Base-by-base conservation (phyloP, 2,329 filamentous ascomycete genomes). In the Hypoxylon sp. region DNA sequence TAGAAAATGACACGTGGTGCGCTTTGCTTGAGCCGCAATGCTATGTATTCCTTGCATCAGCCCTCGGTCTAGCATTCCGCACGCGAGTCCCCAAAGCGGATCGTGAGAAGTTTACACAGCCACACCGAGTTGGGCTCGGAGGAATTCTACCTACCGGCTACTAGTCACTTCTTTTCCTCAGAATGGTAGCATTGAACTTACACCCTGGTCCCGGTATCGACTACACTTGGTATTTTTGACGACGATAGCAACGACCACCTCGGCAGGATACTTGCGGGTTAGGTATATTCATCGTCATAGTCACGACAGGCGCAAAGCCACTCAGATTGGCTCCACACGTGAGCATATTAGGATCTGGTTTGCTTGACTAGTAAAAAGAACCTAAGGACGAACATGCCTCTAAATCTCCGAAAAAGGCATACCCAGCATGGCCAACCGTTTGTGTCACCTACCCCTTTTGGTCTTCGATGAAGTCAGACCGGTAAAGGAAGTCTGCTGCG, bases 401-500 rank as follows among this genome's bases (percentile, higher is more conserved):
- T 5, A 21, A 29, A 11, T 16, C 12, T 31, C 31, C 37, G 17
- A 34, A 55, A 38, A 25, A 23, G 41, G 31, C 15, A 32, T 47
- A 31, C 26, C 36, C 27, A 46, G 35, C 42, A 41, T 41, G 12
- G 11, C 36, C 32, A 41, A 15, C 36, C 45, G 37, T 34, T 25
- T 49, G 55, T 58, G 44, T 32, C 43, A 55, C 55, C 51, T 58
- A 21, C 55, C 47, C 5, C 40, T 52, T 55, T 44, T 4, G 47
- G 44, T 15, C 30, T 44, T 20, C 29, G 47, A 51, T 21, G 19
- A n/a, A 13, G 27, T 36, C 32, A 51, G 35, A 49, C 50, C 46
- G 41, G 36, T 41, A 23, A 16, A 26, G 32, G 26, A 13, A n/a
- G n/a, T n/a, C n/a, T n/a, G n/a, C n/a, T n/a, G n/a, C n/a, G 11